Conservation (phyloP, 1,139 yeast species). For the Debaryomyces psychrophilus region DNA sequence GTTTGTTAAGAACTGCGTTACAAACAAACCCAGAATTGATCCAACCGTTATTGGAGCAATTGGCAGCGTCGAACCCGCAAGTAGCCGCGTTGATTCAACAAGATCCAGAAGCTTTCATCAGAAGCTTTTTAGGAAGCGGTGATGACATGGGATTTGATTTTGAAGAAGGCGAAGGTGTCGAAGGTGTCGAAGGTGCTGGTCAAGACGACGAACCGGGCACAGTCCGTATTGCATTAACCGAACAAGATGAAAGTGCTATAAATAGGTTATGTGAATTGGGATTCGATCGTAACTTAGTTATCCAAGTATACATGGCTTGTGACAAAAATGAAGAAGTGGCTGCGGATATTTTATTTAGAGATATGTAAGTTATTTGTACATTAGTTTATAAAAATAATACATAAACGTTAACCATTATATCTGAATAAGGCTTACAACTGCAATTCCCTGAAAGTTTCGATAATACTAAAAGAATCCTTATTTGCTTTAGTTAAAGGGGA, state of each 20-base stretch:
- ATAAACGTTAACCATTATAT: neutral
- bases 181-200: conserved; percentile 33
- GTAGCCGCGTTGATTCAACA: conserved; percentile 79
- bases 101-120: conserved; percentile 85
- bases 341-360: conserved; percentile 82
- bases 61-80: conserved; percentile 85
- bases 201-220: conserved; percentile 46
- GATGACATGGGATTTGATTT: conserved; percentile 49
- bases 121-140: conserved; percentile 64
- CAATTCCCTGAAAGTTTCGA: conserved; percentile 24
- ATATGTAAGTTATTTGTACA: conserved; percentile 32
- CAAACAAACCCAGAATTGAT: conserved; percentile 89
- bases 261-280: conserved; percentile 89
- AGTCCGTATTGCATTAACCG: conserved; percentile 64
- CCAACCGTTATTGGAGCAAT: conserved; percentile 80
- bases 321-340: conserved; percentile 97
- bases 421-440: conserved; percentile 5
- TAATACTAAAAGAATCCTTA: conserved; percentile 20
- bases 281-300: conserved; percentile 81
- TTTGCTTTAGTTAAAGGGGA: conserved; percentile 48
- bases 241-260: conserved; percentile 87
- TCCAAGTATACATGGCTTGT: conserved; percentile 96
- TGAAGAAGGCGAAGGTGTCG: conserved; percentile 43
- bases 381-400: conserved; percentile 12
- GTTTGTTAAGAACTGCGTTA: conserved; percentile 74